Base-by-base conservation (phyloP, 768 basidiomycete genomes). In the Cubamyces lactineus region DNA sequence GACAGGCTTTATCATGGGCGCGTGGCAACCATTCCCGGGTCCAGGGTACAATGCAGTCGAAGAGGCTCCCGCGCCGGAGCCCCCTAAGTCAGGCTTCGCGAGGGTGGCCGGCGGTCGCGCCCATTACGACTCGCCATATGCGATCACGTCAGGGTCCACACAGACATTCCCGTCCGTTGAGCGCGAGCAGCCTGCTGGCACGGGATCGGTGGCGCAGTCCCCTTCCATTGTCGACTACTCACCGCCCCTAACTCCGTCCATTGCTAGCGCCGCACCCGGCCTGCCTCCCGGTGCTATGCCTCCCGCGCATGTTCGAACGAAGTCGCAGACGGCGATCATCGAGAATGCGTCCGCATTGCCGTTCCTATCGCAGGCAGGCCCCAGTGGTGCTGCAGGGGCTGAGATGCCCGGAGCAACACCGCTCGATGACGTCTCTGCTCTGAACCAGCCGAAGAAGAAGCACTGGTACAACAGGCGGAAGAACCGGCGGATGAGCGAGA, bases 51-150 rank as follows among this genome's bases (percentile, higher is more conserved):
- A 71, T 21, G 74, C 81, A 9, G 78, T 86, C 21, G 75, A 75
- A 21, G 81, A 83, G 34, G 65, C 74, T 1, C 67, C 69, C 28
- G 53, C 74, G 24, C 67, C 64, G 17, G 65, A 71, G 26, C 51
- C 63, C 0, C 66, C 66, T 4, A 70, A 72, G 49, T 83, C 89
- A 19, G 93, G 93, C 2, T 97, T 98, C 76, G 85, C 92, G 5
- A 83, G 94, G 50, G 84, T 98, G 2, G 89, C 91, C 15, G 96
- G 96, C 13, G 95, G 96, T 30, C 81, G 88, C 42, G 91, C 96
- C 1, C 88, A 94, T 68, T 91, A 87, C 52, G 89, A 94, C 57
- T 78, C 88, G 9, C 95, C 95, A 0, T 97, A 95, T 72, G 88
- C 92, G 0, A 91, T 92, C 54, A 75, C 82, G 13, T 73, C 79